phyloP scores from a whole-genome alignment of 139 green algal species.

The Closterium sp. region DNA sequence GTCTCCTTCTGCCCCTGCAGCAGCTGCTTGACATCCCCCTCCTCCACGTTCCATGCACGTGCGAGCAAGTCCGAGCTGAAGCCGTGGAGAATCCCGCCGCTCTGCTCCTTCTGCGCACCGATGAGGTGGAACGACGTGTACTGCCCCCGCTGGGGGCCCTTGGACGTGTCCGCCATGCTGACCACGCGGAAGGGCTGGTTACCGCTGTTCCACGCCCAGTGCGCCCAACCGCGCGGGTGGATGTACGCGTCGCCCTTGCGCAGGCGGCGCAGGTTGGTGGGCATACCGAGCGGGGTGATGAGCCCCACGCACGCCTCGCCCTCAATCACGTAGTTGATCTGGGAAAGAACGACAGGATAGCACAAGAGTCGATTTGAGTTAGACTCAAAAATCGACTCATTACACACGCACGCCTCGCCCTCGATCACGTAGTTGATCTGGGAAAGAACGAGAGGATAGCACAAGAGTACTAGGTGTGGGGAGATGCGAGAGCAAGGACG shows the following conservation, averaged over 20 bases:
- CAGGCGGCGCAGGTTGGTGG: conserved; percentile 26
- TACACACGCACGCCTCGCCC: conserved; percentile 6
- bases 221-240: conserved; percentile 18
- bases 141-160: conserved; percentile 12
- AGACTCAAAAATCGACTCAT: background rate
- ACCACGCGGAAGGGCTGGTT: conserved; percentile 15
- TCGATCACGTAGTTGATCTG: conserved; percentile 25
- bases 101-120: conserved; percentile 32
- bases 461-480: background rate
- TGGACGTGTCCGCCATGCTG: conserved; percentile 20
- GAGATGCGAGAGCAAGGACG: background rate
- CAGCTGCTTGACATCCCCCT: conserved; percentile 31
- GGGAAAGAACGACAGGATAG: background rate
- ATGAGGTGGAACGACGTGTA: conserved; percentile 46
- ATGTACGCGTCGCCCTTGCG: conserved; percentile 28
- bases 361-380: background rate
- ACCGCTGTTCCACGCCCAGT: conserved; percentile 30
- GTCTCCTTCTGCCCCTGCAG: conserved; percentile 29
- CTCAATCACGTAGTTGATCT: conserved; percentile 25
- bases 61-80: conserved; percentile 39
- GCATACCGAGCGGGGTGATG: conserved; percentile 42
- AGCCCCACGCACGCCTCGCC: conserved; percentile 24
- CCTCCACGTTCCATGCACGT: conserved; percentile 36
- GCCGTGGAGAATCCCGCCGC: conserved; percentile 30
- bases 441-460: background rate